Percentiles rank a stretch among this genome's conserved stretches.
These are phyloP conservation scores for Anaeromyces robustus DNA, from an alignment of 192 early-diverging fungal genomes.

Conservation along the genomic window DNA sequence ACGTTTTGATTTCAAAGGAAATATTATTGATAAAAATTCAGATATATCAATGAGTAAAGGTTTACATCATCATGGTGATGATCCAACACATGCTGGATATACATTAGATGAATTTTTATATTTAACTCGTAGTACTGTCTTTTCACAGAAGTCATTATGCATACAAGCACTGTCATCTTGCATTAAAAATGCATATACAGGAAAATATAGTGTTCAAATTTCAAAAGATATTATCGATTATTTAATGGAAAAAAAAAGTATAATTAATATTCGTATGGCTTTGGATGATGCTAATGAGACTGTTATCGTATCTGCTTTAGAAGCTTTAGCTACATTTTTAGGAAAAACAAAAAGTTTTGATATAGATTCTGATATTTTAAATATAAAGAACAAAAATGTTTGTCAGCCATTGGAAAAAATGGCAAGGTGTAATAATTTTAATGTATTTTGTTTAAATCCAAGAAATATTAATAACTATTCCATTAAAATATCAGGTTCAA, in stretches of 20 bases:
- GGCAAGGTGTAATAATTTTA: not conserved
- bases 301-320: conserved; percentile 30
- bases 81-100: conserved; percentile 73
- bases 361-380: not conserved
- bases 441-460: not conserved
- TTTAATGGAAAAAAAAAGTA: conserved; percentile 21
- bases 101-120: conserved; percentile 66
- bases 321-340: conserved; percentile 16
- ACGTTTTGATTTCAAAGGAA: conserved; percentile 70
- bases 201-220: conserved; percentile 14
- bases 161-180: conserved; percentile 44
- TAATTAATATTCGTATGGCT: conserved; percentile 40
- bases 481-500: not conserved
- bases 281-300: conserved; percentile 49
- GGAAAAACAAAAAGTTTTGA: conserved; percentile 4
- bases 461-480: not conserved
- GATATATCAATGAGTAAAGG: conserved; percentile 26
- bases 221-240: conserved; percentile 10
- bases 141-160: conserved; percentile 57
- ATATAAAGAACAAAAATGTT: not conserved
- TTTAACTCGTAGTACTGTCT: conserved; percentile 63
- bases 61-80: conserved; percentile 79
- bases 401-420: not conserved
- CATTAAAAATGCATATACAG: conserved; percentile 21
- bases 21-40: conserved; percentile 33